Base-by-base conservation (phyloP, 2,329 filamentous ascomycete genomes). In the Fusarium albosuccineum region DNA sequence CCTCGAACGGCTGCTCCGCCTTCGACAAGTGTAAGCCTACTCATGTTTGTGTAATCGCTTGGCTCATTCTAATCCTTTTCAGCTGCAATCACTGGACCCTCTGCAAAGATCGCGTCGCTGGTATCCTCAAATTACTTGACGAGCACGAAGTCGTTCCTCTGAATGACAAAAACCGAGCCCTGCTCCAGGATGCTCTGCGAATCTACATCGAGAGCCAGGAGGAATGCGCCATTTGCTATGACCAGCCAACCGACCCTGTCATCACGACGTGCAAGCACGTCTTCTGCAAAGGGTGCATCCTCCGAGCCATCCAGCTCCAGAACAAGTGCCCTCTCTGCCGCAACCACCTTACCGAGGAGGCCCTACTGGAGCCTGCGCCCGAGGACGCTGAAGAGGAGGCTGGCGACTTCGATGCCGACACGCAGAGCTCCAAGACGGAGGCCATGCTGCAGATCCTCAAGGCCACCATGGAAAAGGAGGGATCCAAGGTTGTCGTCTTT, bases 41-140 rank as follows among this genome's bases (percentile, higher is more conserved):
- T n/a, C 6, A 11, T 7, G 9, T 14, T n/a, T 5, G 5, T 16
- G 6, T 11, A 3, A 9, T 11, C 3, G 3, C 22, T 22, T 22
- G 4, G 22, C 22, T 22, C 22, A 4, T 22, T 3, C 34, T 3
- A 14, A 3, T 29, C 14, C 10, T 9, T 29, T 40, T n/a, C 57
- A 86, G 83, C 11, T 97, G 94, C 79, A 94, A 95, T 68, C 94
- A 97, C 76, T 97, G 93, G 92, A 90, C 91, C 9, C 85, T 97
- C 10, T 93, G 92, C 73, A 91, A 89, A 50, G 85, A 91, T 33
- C 89, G 92, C 11, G 85, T 97, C n/a, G 85, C 87, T 9, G 87
- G 89, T n/a, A 84, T 97, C 22, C 83, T 95, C 74, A 82, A 86
- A 17, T 82, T 92, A 2, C 83, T 97, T 3, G 90, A 92, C 42